A percentile compares a stretch with the other conserved stretches of the same genome.
Evolutionary conservation across 805 yeast species (phyloP).

Genomic region (Lipomyces lipofer): DNA sequence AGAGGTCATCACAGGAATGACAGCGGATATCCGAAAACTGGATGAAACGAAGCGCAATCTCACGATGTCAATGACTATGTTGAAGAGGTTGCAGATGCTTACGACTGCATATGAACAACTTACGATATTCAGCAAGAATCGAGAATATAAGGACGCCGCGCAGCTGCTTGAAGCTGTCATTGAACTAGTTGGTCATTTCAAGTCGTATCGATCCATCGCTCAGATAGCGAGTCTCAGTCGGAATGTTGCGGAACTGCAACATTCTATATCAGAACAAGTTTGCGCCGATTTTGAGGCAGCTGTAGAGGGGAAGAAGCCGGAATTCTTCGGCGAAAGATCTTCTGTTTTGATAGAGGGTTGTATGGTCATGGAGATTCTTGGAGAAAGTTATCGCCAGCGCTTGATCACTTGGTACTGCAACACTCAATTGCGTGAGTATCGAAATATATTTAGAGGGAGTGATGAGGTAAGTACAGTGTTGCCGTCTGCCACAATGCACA

Average conservation of each 20-base stretch:
- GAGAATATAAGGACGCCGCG: slow-evolving; percentile 55
- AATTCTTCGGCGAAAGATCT: slow-evolving; percentile 32
- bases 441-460: slow-evolving; percentile 66
- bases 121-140: slow-evolving; percentile 47
- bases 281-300: slow-evolving; percentile 69
- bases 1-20: slow-evolving; percentile 62
- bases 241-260: slow-evolving; percentile 59
- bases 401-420: slow-evolving; percentile 73
- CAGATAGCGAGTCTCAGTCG: slow-evolving; percentile 69
- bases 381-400: slow-evolving; percentile 56
- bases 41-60: slow-evolving; percentile 84
- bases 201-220: slow-evolving; percentile 77
- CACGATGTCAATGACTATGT: slow-evolving; percentile 78
- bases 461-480: slow-evolving; percentile 68
- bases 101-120: slow-evolving; percentile 70
- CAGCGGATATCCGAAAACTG: slow-evolving; percentile 71
- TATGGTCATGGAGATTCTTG: slow-evolving; percentile 64
- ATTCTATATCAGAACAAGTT: slow-evolving; percentile 64
- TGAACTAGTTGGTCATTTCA: slow-evolving; percentile 71
- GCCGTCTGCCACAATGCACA: too few species aligned
- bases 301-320: slow-evolving; percentile 41
- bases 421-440: slow-evolving; percentile 69
- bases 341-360: slow-evolving; percentile 60
- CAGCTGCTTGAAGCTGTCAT: slow-evolving; percentile 67
- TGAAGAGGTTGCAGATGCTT: slow-evolving; percentile 85